Base-by-base conservation (phyloP, 225 moss, liverwort and hornwort genomes). In the Anthoceros angustus region DNA sequence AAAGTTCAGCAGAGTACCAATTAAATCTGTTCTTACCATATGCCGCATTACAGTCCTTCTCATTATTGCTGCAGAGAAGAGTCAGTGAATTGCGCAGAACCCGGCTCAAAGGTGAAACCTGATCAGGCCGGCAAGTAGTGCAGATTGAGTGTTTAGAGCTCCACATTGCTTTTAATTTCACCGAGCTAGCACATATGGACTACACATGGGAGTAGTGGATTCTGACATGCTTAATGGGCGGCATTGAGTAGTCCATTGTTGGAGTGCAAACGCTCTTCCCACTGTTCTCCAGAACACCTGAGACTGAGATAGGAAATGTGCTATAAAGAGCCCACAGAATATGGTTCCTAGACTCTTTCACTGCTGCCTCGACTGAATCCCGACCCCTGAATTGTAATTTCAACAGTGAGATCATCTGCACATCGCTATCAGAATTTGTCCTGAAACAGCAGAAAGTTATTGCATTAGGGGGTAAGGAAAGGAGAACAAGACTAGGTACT, bases 11-110 rank as follows among this genome's bases (percentile, higher is more conserved):
- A 42, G 24, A 70, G 23, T 43, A 63, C 41, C 43, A 72, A 32
- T 32, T 4, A 62, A 67, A 64, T 43, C 40, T 66, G 66, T 42
- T 40, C 63, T 69, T 85, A 95, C 95, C 92, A 65, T 86, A 99
- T 66, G 92, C 89, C 61, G 98, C 87, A 76, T 70, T 87, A 24
- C 92, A 89, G 77, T 99, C 92, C 81, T 89, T 92, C 75, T 92
- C 98, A 78, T 80, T 84, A 43, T 86, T 87, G 67, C 80, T 82
- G 76, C 88, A 99, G 64, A 92, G 83, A 39, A 81, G 84, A 68
- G 78, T 74, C 48, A 99, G 71, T 16, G 92, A 89, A 75, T 70
- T 77, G 68, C 87, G 89, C 69, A 99, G 69, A 64, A 86, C 78
- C 75, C 71, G 67, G 70, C 87, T 75, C 68, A 89, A 67, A 45